Evolutionary conservation across 2,329 filamentous ascomycete genomes (phyloP), one percentile per base, ranked within the genome.

Genomic region (Alternaria longipes): DNA sequence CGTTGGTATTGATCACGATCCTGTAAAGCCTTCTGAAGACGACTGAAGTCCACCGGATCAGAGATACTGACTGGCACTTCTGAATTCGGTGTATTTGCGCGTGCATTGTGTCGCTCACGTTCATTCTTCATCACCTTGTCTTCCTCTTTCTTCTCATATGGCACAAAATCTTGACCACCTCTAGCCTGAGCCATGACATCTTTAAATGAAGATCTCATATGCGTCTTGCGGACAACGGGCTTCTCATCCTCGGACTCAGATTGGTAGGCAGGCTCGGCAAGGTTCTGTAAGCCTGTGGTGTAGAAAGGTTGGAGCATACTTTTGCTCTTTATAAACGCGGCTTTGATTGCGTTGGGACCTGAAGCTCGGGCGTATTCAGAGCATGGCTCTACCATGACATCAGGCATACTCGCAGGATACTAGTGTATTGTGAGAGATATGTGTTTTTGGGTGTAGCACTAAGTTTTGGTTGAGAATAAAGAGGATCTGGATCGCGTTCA

Each of bases 181-280:
- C 14, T 54, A 32, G 45, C 45, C 32, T 60, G 36, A 3, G 14
- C 52, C 40, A 60, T 40, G 16, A 60, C 32, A 5, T 56, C 14
- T 1, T 5, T 4, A 9, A 60, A 55, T 2, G 24, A 30, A 4
- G 16, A 24, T 8, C 12, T 60, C 3, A 7, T 5, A 5, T 30
- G 7, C 5, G 11, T 38, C 28, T 38, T 16, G 7, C 20, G 20
- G 36, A 44, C 11, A 14, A 34, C 3, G 8, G 38, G 0, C 16
- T 24, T 9, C 26, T 58, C 47, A n/a, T 46, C 41, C 24, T 46
- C 47, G 1, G 14, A 3, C 20, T 30, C 22, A 8, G 14, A 53
- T 22, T 53, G n/a, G 5, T 46, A 12, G 30, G 8, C 32, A 16
- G 16, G 40, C 8, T 38, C 38, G n/a, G 22, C 20, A 8, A 52